A percentile compares a stretch with the other conserved stretches of the same genome.
These are phyloP conservation scores for Sarocladiaceae sp. DNA, from an alignment of 2,329 filamentous ascomycete species.

Conservation along the genomic window DNA sequence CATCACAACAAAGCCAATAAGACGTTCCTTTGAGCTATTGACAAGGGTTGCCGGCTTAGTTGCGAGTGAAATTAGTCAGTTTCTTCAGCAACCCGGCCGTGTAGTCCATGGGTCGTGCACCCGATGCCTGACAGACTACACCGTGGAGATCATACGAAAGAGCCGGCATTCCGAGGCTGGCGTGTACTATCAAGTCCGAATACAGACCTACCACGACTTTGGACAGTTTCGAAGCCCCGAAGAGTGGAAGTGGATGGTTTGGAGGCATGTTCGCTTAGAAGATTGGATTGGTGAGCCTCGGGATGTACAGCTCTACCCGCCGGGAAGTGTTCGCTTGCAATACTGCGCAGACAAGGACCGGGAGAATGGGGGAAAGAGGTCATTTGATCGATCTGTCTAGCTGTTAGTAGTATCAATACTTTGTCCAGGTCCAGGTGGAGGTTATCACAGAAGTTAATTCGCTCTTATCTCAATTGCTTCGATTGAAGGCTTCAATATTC, in stretches of 20 bases:
- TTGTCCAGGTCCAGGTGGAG: too few species aligned
- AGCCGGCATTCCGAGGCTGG: neutral
- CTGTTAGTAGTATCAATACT: slow-evolving; percentile 2
- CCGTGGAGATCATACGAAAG: slow-evolving; percentile 4
- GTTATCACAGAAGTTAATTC: too few species aligned
- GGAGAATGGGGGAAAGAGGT: slow-evolving; percentile 1
- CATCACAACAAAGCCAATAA: neutral
- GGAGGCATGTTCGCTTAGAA: neutral
- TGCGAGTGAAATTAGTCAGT: slow-evolving; percentile 3
- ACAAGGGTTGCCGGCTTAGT: neutral
- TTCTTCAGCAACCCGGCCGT: slow-evolving; percentile 3
- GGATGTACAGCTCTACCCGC: slow-evolving; percentile 5
- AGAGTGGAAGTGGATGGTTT: slow-evolving; percentile 4
- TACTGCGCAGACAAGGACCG: slow-evolving; percentile 1
- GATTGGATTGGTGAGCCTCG: neutral
- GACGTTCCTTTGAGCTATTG: neutral
- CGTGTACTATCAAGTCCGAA: slow-evolving; percentile 3
- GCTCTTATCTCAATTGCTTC: too few species aligned
- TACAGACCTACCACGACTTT: slow-evolving; percentile 3
- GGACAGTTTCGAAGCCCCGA: slow-evolving; percentile 5
- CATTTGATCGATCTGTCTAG: neutral
- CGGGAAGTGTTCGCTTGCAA: slow-evolving; percentile 2
- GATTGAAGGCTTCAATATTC: too few species aligned
- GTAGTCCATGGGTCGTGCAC: slow-evolving; percentile 3
- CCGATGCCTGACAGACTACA: slow-evolving; percentile 5